phyloP scores from a whole-genome alignment of 768 basidiomycete genomes.

The Myochromella boudieri region DNA sequence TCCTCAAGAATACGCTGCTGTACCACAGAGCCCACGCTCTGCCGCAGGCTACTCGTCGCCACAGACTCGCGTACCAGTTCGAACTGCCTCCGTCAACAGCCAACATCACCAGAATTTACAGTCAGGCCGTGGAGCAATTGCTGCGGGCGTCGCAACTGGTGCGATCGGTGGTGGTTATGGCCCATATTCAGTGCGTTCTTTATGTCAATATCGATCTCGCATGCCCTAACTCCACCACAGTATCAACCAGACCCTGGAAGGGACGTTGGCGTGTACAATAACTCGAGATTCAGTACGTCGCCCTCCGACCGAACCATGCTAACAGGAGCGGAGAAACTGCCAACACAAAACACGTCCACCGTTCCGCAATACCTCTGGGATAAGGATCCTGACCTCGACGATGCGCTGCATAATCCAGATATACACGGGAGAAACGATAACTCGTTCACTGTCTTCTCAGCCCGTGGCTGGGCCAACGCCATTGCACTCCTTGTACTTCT shows the following conservation, averaged over 20 bases:
- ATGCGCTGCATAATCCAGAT: constrained; percentile 87
- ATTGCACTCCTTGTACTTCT: constrained; percentile 70
- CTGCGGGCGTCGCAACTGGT: constrained; percentile 79
- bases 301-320: constrained; percentile 40
- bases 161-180: constrained; percentile 80
- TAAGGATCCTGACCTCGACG: constrained; percentile 86
- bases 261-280: constrained; percentile 44
- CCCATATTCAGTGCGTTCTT: constrained; percentile 73
- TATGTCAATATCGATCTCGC: constrained; percentile 1
- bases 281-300: constrained; percentile 55
- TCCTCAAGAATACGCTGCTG: constrained; percentile 61
- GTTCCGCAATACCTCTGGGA: constrained; percentile 79
- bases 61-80: constrained; percentile 24
- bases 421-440: constrained; percentile 57
- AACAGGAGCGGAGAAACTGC: constrained; percentile 29
- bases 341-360: constrained; percentile 51
- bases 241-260: constrained; percentile 53
- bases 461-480: constrained; percentile 83
- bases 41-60: constrained; percentile 15
- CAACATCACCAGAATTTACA: constrained; percentile 29
- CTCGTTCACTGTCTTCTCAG: constrained; percentile 73
- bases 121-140: constrained; percentile 54
- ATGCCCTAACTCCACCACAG: constrained; percentile 31
- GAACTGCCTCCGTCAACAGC: constrained; percentile 21
- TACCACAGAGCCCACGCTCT: constrained; percentile 61